Conservation (phyloP, 164 flowering plant genomes). For the Magnolia changhungtana region DNA sequence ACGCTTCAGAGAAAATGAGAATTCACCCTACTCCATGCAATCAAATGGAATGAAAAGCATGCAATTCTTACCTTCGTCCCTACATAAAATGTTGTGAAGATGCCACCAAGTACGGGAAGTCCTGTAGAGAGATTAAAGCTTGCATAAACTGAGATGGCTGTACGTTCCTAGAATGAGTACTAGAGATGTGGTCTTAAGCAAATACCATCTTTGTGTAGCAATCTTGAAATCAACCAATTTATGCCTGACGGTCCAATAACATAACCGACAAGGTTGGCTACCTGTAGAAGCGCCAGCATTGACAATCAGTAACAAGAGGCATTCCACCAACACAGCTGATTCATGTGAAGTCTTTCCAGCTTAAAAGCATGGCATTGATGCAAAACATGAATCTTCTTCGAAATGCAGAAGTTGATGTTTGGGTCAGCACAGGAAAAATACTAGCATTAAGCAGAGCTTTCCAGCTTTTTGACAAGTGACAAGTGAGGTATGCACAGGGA, state of each 20-base stretch:
- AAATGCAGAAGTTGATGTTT: neutral
- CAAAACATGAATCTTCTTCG: neutral
- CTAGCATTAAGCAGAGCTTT: neutral
- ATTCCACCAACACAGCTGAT: neutral
- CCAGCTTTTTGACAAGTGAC: too few relatives aligned
- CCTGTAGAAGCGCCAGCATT: slow-evolving; percentile 31
- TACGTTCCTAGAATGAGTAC: neutral
- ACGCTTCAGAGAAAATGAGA: neutral
- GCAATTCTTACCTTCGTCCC: slow-evolving; percentile 73
- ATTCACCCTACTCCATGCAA: neutral
- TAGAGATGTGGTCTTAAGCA: neutral
- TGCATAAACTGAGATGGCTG: neutral
- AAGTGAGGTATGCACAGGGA: too few relatives aligned
- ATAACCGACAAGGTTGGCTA: slow-evolving; percentile 90
- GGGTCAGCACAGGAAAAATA: neutral
- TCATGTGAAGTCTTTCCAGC: neutral
- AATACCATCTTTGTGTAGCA: slow-evolving; percentile 69
- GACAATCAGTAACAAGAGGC: neutral
- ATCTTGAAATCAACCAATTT: slow-evolving; percentile 61
- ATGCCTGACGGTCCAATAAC: slow-evolving; percentile 88
- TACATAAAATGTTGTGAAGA: slow-evolving; percentile 74
- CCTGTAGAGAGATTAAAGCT: slow-evolving; percentile 39
- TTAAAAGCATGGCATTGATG: neutral
- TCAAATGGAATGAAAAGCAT: neutral
- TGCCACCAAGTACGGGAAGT: slow-evolving; percentile 57